A percentile compares a stretch with the other conserved stretches of the same genome.
Conservation (phyloP, 2,329 filamentous ascomycete species). For the Bipolaris bicolor region DNA sequence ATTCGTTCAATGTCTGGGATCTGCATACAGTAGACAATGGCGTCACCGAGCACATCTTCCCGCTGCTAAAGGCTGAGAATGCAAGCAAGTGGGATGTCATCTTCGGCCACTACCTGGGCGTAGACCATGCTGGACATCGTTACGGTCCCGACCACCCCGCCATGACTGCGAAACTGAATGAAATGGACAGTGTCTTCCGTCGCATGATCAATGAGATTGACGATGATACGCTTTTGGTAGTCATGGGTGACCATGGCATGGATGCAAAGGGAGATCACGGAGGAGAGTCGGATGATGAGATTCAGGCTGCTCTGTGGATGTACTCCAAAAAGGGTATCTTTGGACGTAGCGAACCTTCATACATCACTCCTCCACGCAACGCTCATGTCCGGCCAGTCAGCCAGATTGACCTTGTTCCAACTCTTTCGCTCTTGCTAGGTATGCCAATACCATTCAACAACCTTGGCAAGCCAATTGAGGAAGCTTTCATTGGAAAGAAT, state of each 20-base stretch:
- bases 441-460: slow-evolving; percentile 97
- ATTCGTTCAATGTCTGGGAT: slow-evolving; percentile 99
- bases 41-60: slow-evolving; percentile 88
- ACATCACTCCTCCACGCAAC: slow-evolving; percentile 64
- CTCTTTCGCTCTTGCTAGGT: slow-evolving; percentile 83
- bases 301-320: slow-evolving; percentile 97
- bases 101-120: slow-evolving; percentile 90
- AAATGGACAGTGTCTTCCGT: slow-evolving; percentile 85
- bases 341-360: slow-evolving; percentile 72
- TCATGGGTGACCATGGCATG: slow-evolving; percentile 99
- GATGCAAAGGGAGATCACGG: slow-evolving; percentile 96
- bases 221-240: slow-evolving; percentile 83
- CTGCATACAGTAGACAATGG: slow-evolving; percentile 96
- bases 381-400: slow-evolving; percentile 77
- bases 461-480: slow-evolving; percentile 88
- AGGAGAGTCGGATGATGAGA: slow-evolving; percentile 95
- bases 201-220: slow-evolving; percentile 75
- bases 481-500: slow-evolving; percentile 78
- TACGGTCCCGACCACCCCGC: slow-evolving; percentile 93
- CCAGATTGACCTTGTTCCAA: slow-evolving; percentile 96
- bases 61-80: slow-evolving; percentile 71
- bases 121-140: slow-evolving; percentile 95
- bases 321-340: slow-evolving; percentile 89
- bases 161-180: slow-evolving; percentile 86
- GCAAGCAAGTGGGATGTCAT: slow-evolving; percentile 86